Conservation (phyloP, 2,329 filamentous ascomycete genomes). For the Cladosporium sp. region DNA sequence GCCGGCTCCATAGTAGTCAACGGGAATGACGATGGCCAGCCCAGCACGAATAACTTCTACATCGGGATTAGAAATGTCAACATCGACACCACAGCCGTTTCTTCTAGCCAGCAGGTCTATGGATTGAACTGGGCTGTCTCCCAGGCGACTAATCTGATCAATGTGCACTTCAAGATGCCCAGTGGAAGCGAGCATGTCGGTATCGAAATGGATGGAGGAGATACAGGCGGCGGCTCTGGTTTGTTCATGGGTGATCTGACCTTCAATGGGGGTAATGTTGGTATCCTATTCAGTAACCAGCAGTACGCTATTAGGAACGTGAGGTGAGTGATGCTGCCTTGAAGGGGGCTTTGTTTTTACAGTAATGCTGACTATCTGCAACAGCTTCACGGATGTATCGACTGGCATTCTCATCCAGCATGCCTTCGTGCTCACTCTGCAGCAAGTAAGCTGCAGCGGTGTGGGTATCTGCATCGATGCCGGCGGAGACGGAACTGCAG, state of each 20-base stretch:
- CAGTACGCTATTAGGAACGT: constrained; percentile 54
- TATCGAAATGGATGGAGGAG: constrained; percentile 32
- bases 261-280: constrained; percentile 39
- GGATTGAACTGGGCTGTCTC: constrained; percentile 26
- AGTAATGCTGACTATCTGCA: no score
- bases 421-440: constrained; percentile 18
- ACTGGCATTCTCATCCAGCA: constrained; percentile 20
- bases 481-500: constrained; percentile 16
- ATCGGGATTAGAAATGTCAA: constrained; percentile 24
- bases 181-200: constrained; percentile 31
- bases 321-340: no score
- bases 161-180: constrained; percentile 32
- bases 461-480: constrained; percentile 24
- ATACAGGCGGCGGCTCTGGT: constrained; percentile 33
- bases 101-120: constrained; percentile 15
- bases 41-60: constrained; percentile 24
- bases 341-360: no score
- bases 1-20: constrained; percentile 1
- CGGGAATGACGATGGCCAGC: constrained; percentile 4
- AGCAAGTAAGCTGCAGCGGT: constrained; percentile 18
- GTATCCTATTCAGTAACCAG: constrained; percentile 40
- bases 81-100: constrained; percentile 22
- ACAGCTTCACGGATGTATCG: constrained; percentile 22
- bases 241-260: constrained; percentile 42
- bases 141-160: constrained; percentile 25